Conservation (phyloP, 805 yeast species). For the Saccharomycopsis oosterbeekiorum region DNA sequence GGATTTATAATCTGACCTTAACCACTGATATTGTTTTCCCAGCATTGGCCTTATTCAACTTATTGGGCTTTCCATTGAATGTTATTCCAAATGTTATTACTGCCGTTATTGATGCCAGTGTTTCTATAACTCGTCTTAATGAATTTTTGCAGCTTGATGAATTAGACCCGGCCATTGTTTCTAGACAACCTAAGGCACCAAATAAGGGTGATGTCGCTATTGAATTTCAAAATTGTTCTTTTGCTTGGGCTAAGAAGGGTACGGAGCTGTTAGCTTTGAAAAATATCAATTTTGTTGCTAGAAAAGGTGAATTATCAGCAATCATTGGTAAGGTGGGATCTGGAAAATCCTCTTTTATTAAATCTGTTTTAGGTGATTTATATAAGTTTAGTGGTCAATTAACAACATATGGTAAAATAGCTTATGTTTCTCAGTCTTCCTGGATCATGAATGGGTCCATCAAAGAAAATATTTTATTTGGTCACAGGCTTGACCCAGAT, state of each 20-base stretch:
- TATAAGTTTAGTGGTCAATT: constrained; percentile 68
- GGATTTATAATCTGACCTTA: constrained; percentile 52
- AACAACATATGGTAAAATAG: constrained; percentile 62
- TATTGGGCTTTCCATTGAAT: constrained; percentile 84
- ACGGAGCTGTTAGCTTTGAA: constrained; percentile 38
- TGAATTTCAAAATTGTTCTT: constrained; percentile 53
- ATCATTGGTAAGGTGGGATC: constrained; percentile 85
- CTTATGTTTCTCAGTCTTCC: constrained; percentile 88
- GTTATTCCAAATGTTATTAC: constrained; percentile 88
- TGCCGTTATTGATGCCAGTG: constrained; percentile 79
- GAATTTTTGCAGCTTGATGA: constrained; percentile 68
- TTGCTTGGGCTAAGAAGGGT: constrained; percentile 42
- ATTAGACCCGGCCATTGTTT: constrained; percentile 71
- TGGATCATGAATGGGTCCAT: constrained; percentile 97
- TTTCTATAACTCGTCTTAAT: constrained; percentile 65
- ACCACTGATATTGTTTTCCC: constrained; percentile 89
- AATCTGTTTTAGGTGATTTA: constrained; percentile 74
- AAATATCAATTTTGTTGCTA: constrained; percentile 51
- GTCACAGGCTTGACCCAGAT: constrained; percentile 69
- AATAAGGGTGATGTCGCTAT: constrained; percentile 61
- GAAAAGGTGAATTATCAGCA: constrained; percentile 73
- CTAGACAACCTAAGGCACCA: constrained; percentile 34
- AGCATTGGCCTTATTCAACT: constrained; percentile 78
- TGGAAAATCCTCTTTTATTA: constrained; percentile 79
- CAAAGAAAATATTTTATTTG: constrained; percentile 84